These are phyloP conservation scores for Sporothrix brasiliensis DNA, from an alignment of 2,329 filamentous ascomycete species.

Conservation along the genomic window DNA sequence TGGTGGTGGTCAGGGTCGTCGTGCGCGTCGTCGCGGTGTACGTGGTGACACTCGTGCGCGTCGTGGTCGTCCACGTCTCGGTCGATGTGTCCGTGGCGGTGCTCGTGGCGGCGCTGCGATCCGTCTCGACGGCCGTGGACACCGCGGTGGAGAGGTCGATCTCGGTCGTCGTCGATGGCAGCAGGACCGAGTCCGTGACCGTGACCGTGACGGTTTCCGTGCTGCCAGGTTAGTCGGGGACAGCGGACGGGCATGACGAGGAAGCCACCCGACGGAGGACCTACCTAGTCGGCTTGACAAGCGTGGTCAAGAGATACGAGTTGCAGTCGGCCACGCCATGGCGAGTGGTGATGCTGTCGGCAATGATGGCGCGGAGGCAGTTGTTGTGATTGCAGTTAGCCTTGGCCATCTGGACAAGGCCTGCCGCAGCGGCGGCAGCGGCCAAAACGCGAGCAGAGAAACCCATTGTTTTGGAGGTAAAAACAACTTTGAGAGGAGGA, in stretches of 20 bases:
- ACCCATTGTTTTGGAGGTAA: not conserved
- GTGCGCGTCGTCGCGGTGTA: not conserved
- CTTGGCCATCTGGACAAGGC: constrained; percentile 1
- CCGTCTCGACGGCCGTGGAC: constrained; percentile 1
- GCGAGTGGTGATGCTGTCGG: not conserved
- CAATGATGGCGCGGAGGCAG: constrained; percentile 16
- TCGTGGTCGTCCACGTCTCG: not conserved
- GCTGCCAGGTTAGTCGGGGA: constrained; percentile 1
- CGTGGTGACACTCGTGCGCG: not conserved
- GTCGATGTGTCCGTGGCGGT: constrained; percentile 13
- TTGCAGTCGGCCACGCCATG: constrained; percentile 9
- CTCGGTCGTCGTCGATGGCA: not conserved
- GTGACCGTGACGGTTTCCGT: not conserved
- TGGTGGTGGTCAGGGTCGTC: constrained; percentile 4
- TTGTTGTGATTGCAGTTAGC: constrained; percentile 21
- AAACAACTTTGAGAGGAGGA: not conserved
- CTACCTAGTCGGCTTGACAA: not conserved
- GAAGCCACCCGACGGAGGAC: not conserved
- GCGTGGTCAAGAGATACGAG: constrained; percentile 2
- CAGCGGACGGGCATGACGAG: not conserved
- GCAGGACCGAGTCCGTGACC: not conserved
- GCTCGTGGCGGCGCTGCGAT: not conserved
- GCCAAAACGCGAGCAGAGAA: not conserved
- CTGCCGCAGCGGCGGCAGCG: not conserved
- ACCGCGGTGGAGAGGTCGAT: not conserved